A percentile compares a stretch with the other conserved stretches of the same genome.
Evolutionary conservation across 371 early-diverging fungal species (phyloP).

Genomic region (Mortierella sp.): DNA sequence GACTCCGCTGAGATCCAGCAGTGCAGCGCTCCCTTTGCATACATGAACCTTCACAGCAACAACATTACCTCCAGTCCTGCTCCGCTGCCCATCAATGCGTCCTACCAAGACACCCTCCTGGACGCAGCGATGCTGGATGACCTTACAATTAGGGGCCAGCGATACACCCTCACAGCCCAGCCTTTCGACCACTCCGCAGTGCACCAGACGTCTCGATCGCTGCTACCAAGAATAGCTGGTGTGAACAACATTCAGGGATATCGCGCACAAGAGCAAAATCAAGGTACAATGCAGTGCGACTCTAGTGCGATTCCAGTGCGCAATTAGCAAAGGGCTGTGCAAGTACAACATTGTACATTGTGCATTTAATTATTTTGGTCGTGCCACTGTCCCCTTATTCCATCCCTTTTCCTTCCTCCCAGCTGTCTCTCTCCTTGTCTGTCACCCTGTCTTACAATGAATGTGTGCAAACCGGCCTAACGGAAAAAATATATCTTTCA

Average conservation of each 20-base stretch:
- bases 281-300: background rate
- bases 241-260: background rate
- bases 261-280: background rate
- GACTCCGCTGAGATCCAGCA: background rate
- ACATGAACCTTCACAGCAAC: conserved; percentile 16
- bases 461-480: background rate
- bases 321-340: background rate
- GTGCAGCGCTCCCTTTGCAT: conserved; percentile 13
- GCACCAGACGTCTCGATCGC: background rate
- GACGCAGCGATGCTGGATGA: conserved; percentile 5
- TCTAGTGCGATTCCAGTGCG: background rate
- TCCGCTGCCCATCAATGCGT: conserved; percentile 9
- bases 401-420: background rate
- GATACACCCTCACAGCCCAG: conserved; percentile 11
- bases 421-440: background rate
- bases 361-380: background rate
- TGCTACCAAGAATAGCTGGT: background rate
- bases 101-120: conserved; percentile 14
- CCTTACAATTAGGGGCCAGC: background rate
- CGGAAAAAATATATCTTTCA: background rate
- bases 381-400: background rate
- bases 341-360: background rate
- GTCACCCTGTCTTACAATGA: background rate
- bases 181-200: conserved; percentile 11
- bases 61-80: conserved; percentile 9